Evolutionary conservation across 2,329 filamentous ascomycete genomes (phyloP).

Genomic region (Ceratocystis eucalypticola): DNA sequence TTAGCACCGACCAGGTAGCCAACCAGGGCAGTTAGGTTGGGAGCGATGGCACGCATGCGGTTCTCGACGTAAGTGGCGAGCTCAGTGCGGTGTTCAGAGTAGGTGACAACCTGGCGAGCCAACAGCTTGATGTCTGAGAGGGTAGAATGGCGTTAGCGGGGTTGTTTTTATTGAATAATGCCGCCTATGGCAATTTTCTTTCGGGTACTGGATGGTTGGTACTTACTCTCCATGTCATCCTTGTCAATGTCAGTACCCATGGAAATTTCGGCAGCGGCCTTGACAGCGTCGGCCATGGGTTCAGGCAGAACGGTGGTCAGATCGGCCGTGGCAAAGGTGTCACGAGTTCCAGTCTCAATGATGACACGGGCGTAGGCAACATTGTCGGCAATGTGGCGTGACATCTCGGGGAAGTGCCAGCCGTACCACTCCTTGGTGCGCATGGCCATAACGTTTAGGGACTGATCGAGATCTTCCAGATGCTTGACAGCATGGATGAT

Average conservation of each 20-base stretch:
- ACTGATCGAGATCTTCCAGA: conserved; percentile 94
- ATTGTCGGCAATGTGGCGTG: conserved; percentile 94
- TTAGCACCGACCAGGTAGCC: conserved; percentile 89
- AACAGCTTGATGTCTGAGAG: conserved; percentile 60
- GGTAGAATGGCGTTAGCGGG: neutral
- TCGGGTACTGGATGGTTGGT: neutral
- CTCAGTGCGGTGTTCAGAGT: conserved; percentile 79
- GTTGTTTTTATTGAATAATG: neutral
- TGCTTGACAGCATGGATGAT: conserved; percentile 93
- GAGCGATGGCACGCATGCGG: conserved; percentile 93
- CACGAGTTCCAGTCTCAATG: conserved; percentile 75
- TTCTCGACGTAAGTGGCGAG: conserved; percentile 79
- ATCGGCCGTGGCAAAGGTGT: conserved; percentile 61
- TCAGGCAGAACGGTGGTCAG: conserved; percentile 86
- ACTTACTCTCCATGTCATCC: conserved; percentile 65
- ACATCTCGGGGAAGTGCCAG: conserved; percentile 98
- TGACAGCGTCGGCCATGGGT: conserved; percentile 83
- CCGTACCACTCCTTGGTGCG: conserved; percentile 99
- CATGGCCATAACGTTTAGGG: conserved; percentile 98
- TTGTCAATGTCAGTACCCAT: conserved; percentile 97
- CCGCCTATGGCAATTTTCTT: neutral
- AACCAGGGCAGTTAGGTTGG: conserved; percentile 85
- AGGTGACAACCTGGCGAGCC: conserved; percentile 83
- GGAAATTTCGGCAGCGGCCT: conserved; percentile 86
- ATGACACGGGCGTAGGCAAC: conserved; percentile 84